A percentile compares a stretch with the other conserved stretches of the same genome.
phyloP scores from a whole-genome alignment of 164 flowering plant species.

The Piper longum region DNA sequence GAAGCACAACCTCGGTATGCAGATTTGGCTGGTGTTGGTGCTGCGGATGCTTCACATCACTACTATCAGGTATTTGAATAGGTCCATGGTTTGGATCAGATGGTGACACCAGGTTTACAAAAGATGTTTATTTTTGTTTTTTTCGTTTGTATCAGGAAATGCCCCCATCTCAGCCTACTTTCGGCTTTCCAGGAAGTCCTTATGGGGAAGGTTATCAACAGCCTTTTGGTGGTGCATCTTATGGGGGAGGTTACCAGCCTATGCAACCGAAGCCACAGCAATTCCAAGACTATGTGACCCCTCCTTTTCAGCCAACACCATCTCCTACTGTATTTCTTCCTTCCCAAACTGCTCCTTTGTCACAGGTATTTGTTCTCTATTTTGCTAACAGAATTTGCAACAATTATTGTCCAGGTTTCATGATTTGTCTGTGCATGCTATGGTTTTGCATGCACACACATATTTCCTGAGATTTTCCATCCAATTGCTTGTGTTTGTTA shows the following conservation, averaged over 20 bases:
- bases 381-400: too few relatives aligned
- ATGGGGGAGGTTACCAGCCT: conserved; percentile 22
- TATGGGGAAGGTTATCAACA: conserved; percentile 55
- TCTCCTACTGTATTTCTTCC: conserved; percentile 54
- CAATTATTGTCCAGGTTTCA: neutral
- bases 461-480: neutral
- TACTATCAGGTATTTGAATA: conserved; percentile 39
- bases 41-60: conserved; percentile 21
- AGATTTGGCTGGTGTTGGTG: conserved; percentile 22
- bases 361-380: conserved; percentile 24
- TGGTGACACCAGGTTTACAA: neutral
- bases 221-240: conserved; percentile 24
- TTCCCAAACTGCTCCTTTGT: conserved; percentile 31
- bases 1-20: conserved; percentile 29
- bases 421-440: neutral
- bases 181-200: conserved; percentile 27
- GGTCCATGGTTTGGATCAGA: neutral
- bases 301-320: conserved; percentile 43
- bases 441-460: neutral
- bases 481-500: neutral
- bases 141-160: conserved; percentile 24
- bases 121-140: neutral
- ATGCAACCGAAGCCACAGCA: conserved; percentile 5
- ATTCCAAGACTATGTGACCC: conserved; percentile 14
- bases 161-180: conserved; percentile 15